These are phyloP conservation scores for Astrothelium macrocarpum DNA, from an alignment of 495 filamentous ascomycete genomes.

Conservation along the genomic window DNA sequence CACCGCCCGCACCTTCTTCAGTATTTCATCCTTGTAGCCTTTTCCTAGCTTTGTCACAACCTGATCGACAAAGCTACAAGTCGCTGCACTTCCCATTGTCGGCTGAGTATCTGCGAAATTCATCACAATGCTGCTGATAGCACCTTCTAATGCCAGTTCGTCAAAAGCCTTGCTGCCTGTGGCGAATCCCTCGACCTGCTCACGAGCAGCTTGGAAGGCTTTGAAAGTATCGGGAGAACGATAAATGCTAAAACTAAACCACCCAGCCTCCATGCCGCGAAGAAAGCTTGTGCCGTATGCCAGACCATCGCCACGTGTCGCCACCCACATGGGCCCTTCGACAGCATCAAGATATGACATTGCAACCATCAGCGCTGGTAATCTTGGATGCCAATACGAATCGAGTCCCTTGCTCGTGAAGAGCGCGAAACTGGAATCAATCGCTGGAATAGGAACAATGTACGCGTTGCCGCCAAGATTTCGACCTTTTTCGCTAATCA, in stretches of 20 bases:
- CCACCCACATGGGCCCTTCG: conserved; percentile 89
- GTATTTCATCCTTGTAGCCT: conserved; percentile 65
- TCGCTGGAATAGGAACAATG: conserved; percentile 80
- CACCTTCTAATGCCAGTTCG: conserved; percentile 73
- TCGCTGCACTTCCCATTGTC: conserved; percentile 69
- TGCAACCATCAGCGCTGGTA: conserved; percentile 80
- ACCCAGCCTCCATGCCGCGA: conserved; percentile 65
- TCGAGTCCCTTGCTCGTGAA: conserved; percentile 63
- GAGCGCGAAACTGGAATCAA: conserved; percentile 85
- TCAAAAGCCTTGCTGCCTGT: conserved; percentile 57
- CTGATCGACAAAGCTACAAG: conserved; percentile 68
- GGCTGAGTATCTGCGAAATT: conserved; percentile 76
- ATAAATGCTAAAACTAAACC: conserved; percentile 73
- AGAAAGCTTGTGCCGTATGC: conserved; percentile 78
- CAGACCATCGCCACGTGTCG: conserved; percentile 81
- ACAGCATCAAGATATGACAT: conserved; percentile 83
- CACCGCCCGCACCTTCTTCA: conserved; percentile 67
- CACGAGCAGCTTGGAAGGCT: conserved; percentile 67
- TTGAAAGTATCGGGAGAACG: conserved; percentile 82
- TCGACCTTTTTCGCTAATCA: conserved; percentile 62
- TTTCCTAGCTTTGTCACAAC: conserved; percentile 69
- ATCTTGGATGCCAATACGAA: conserved; percentile 61
- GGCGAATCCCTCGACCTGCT: conserved; percentile 62
- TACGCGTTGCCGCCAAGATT: conserved; percentile 63
- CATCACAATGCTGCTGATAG: conserved; percentile 79